phyloP scores from a whole-genome alignment of 2,329 filamentous ascomycete species.

The Hyphodiscus sp. region DNA sequence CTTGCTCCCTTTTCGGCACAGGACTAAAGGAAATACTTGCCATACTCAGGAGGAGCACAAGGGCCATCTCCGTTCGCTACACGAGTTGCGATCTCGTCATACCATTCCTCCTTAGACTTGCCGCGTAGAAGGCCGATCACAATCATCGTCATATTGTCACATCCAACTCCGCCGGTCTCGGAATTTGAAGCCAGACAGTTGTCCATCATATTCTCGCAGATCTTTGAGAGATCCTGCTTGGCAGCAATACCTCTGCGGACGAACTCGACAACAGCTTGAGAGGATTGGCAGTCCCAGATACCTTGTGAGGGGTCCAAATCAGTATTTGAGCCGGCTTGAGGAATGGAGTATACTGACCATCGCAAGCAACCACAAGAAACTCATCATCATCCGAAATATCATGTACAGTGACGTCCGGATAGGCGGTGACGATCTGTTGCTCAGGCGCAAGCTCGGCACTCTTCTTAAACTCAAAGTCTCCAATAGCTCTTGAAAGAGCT shows the following conservation, averaged over 20 bases:
- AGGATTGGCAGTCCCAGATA: constrained; percentile 99
- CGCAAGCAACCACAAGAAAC: constrained; percentile 87
- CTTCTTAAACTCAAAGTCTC: constrained; percentile 99
- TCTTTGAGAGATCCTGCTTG: constrained; percentile 88
- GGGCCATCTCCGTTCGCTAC: constrained; percentile 96
- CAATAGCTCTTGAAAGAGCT: constrained; percentile 91
- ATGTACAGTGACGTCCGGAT: constrained; percentile 87
- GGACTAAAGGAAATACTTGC: constrained; percentile 44
- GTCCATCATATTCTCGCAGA: constrained; percentile 99
- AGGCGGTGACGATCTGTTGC: constrained; percentile 96
- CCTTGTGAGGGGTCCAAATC: constrained; percentile 45
- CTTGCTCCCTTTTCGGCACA: constrained; percentile 3
- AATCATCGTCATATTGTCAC: constrained; percentile 99
- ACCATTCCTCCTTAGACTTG: constrained; percentile 96
- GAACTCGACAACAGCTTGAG: constrained; percentile 94
- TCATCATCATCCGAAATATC: constrained; percentile 91
- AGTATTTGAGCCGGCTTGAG: constrained; percentile 9
- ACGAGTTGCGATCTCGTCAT: constrained; percentile 87
- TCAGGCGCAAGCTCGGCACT: constrained; percentile 95
- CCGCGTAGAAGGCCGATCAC: constrained; percentile 85
- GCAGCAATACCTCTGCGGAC: constrained; percentile 93
- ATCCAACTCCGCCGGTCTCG: constrained; percentile 94
- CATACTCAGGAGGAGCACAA: constrained; percentile 98
- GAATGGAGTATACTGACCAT: constrained; percentile 54
- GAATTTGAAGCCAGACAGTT: constrained; percentile 98